phyloP scores from a whole-genome alignment of 257 asterid species.

The Penstemon davidsonii region DNA sequence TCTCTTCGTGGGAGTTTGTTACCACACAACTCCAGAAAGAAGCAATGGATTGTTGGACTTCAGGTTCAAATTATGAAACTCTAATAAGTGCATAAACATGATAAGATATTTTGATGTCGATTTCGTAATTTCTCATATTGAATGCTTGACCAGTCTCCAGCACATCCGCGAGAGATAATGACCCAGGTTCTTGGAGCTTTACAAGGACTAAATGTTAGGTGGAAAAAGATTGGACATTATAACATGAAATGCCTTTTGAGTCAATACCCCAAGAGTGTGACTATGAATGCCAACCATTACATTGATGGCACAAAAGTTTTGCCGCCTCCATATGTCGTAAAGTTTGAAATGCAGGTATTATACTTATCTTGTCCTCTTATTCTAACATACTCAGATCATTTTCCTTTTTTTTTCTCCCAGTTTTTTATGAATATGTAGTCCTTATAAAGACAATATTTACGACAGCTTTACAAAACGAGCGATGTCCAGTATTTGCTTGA shows the following conservation, averaged over 20 bases:
- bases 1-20: slow-evolving; percentile 40
- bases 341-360: slow-evolving; percentile 92
- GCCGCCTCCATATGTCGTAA: slow-evolving; percentile 55
- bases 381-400: not conserved
- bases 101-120: not conserved
- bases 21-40: slow-evolving; percentile 50
- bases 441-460: slow-evolving; percentile 19
- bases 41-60: slow-evolving; percentile 84
- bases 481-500: slow-evolving; percentile 82
- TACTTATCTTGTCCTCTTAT: slow-evolving; percentile 9
- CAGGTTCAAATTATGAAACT: slow-evolving; percentile 50
- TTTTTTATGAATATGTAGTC: not conserved
- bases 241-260: slow-evolving; percentile 83
- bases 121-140: slow-evolving; percentile 18
- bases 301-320: slow-evolving; percentile 37
- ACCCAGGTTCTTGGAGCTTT: slow-evolving; percentile 76
- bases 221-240: slow-evolving; percentile 90
- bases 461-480: slow-evolving; percentile 83
- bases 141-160: slow-evolving; percentile 60
- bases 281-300: slow-evolving; percentile 35
- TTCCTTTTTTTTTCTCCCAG: not conserved
- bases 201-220: slow-evolving; percentile 75
- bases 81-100: not conserved
- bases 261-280: slow-evolving; percentile 30
- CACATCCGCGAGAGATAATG: slow-evolving; percentile 87